These are phyloP conservation scores for Yarrowia sp. DNA, from an alignment of 805 yeast genomes.

Conservation along the genomic window DNA sequence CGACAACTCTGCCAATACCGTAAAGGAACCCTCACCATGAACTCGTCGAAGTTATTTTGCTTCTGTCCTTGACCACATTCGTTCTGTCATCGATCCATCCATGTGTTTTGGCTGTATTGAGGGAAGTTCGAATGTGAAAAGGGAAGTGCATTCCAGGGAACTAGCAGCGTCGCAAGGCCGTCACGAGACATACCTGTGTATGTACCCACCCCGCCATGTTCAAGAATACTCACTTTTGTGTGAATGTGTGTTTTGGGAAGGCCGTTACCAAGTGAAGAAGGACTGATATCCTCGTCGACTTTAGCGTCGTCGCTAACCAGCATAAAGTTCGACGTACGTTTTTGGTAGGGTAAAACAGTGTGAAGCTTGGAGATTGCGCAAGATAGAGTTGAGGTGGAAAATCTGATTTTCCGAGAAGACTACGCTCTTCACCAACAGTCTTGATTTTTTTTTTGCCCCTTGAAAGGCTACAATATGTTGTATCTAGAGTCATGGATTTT, in stretches of 20 bases:
- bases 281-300: conserved; percentile 18
- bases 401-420: background rate
- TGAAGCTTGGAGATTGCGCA: background rate
- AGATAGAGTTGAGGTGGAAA: background rate
- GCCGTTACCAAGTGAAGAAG: conserved; percentile 16
- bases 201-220: background rate
- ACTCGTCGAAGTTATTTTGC: background rate
- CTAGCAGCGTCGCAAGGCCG: background rate
- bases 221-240: conserved; percentile 9
- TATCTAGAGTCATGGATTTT: background rate
- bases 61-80: background rate
- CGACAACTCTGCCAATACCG: background rate
- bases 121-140: background rate
- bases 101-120: background rate
- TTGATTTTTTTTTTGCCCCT: too few relatives aligned
- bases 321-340: conserved; percentile 17
- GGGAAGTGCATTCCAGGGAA: background rate
- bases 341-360: conserved; percentile 14
- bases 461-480: background rate
- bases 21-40: background rate
- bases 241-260: conserved; percentile 8
- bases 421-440: background rate
- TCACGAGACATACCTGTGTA: background rate
- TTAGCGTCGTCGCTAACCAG: conserved; percentile 21
- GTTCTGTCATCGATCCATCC: background rate